Evolutionary conservation across 345 rosid species (phyloP).

Genomic region (Hibiscus trionum): DNA sequence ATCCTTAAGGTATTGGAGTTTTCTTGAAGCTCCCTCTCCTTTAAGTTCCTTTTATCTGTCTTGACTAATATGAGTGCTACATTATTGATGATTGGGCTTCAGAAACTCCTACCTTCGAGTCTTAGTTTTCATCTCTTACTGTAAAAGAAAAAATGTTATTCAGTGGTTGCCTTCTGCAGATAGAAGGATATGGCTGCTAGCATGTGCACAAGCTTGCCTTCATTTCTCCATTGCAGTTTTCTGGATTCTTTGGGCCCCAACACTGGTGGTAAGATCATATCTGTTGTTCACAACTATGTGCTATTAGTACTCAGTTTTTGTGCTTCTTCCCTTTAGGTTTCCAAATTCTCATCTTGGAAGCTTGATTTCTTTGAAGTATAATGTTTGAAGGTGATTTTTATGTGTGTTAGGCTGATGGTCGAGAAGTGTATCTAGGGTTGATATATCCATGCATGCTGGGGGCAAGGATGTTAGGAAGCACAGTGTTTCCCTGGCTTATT

Average conservation of each 20-base stretch:
- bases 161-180: conserved; percentile 33
- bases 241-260: conserved; percentile 98
- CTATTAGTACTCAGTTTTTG: conserved; percentile 10
- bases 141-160: not conserved
- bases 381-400: not conserved
- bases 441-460: conserved; percentile 76
- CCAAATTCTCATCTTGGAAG: not conserved
- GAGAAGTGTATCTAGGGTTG: conserved; percentile 78
- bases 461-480: conserved; percentile 94
- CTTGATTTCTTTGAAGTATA: not conserved
- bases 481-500: conserved; percentile 74
- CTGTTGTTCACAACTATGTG: not conserved
- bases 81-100: not conserved
- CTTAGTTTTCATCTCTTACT: not conserved
- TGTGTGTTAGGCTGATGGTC: conserved; percentile 78
- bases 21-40: not conserved
- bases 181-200: conserved; percentile 72
- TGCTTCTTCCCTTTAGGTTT: conserved; percentile 3
- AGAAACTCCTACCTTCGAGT: not conserved
- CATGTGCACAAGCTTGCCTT: conserved; percentile 74
- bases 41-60: not conserved
- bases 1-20: not conserved
- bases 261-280: conserved; percentile 63
- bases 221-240: conserved; percentile 69
- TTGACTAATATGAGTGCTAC: not conserved